Evolutionary conservation across 2,329 filamentous ascomycete genomes (phyloP), one percentile per base, ranked within the genome.

Genomic region (Orbilia blumenaviensis): DNA sequence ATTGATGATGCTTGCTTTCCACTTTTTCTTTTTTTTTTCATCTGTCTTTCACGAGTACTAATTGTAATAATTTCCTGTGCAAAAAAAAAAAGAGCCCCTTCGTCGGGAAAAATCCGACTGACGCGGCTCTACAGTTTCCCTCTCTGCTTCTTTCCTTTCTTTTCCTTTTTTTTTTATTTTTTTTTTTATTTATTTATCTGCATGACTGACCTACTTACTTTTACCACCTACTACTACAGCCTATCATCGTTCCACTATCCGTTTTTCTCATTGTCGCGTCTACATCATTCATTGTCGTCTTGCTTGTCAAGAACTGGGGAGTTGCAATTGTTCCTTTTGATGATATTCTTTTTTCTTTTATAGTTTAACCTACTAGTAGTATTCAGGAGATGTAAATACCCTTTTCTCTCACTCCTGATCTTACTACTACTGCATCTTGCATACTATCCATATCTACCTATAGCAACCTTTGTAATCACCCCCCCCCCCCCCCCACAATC

Each of bases 61-160:
- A 66, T 66, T 66, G 46, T 66, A 66, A 66, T 66, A 56, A 54
- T 54, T 60, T 50, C 8, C 44, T 23, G 4, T 50, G 3, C 10
- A 6, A 6, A 34, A 34, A 34, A 34, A 34, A 34, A 10, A 8
- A n/a, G 16, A 23, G 29, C 58, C 34, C 16, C 27, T 54, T n/a
- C n/a, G 36, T 41, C n/a, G 36, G 36, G 36, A n/a, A 36, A 32
- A 34, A 1, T 16, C 14, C n/a, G 12, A 10, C 36, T 8, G 8
- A 46, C 10, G 52, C 23, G 52, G 36, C 7, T 29, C 23, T 32
- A 38, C 32, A n/a, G 52, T 18, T 38, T 16, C 3, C n/a, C 14
- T 18, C 6, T 27, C 9, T 16, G 23, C 41, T 41, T 34, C 23
- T 36, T 34, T 2, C 10, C 21, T 2, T 4, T 25, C 2, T 48